A percentile compares a stretch with the other conserved stretches of the same genome.
These are phyloP conservation scores for Colletotrichum neosansevieriae DNA, from an alignment of 2,329 filamentous ascomycete genomes.

Conservation along the genomic window DNA sequence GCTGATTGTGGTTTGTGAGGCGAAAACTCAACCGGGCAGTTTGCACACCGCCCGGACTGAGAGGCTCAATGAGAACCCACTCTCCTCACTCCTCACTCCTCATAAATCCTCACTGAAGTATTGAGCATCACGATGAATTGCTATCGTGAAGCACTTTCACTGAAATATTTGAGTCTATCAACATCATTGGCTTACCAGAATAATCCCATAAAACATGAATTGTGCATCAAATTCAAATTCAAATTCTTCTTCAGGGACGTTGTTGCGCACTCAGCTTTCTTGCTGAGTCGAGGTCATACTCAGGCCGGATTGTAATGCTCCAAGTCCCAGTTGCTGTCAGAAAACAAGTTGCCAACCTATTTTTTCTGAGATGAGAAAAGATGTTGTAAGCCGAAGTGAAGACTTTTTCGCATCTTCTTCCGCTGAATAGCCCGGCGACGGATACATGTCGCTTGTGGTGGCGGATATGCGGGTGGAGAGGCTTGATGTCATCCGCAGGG, in stretches of 20 bases:
- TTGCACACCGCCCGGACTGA: constrained; percentile 29
- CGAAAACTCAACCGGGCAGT: constrained; percentile 39
- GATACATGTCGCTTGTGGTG: constrained; percentile 23
- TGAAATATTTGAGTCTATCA: no score
- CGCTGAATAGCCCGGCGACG: constrained; percentile 37
- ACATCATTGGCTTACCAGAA: no score
- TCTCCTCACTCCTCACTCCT: background rate
- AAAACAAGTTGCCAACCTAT: background rate
- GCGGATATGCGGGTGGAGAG: constrained; percentile 39
- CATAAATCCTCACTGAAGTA: no score
- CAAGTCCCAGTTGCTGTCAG: background rate
- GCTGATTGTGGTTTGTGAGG: constrained; percentile 25
- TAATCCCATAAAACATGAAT: no score
- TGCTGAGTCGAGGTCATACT: background rate
- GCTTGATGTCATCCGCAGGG: constrained; percentile 40
- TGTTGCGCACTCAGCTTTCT: background rate
- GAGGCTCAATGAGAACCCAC: background rate
- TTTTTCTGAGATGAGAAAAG: background rate
- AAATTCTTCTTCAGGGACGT: background rate
- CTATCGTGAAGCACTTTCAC: no score
- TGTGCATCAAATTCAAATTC: no score
- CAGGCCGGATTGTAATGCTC: background rate
- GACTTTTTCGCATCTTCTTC: constrained; percentile 32
- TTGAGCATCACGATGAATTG: no score
- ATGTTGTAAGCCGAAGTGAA: constrained; percentile 1